Base-by-base conservation (phyloP, 441 rosid species). In the Adansonia grandidieri region DNA sequence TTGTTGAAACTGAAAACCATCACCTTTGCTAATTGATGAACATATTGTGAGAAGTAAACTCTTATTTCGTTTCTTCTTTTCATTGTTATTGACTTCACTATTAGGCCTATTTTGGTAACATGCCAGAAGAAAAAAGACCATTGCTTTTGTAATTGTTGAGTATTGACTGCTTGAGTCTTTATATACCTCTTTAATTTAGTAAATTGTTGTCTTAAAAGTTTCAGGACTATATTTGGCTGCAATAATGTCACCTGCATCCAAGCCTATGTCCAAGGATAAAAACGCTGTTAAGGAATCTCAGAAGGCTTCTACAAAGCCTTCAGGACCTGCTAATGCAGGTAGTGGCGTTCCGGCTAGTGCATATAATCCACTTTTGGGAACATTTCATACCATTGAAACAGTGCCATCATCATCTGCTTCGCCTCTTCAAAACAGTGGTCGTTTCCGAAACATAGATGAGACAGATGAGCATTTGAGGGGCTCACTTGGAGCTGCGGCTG, bases 401-500 rank as follows among this genome's bases (percentile, higher is more conserved):
- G 85, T 83, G 32, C 80, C 90, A 5, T 73, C 67, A 17, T 61
- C 84, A 54, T 89, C 91, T 58, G 81, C 81, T 28, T 82, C 87
- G 0, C 83, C 86, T 5, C 56, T 85, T 71, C 88, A 89, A 3
- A 84, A 54, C 74, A 88, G 87, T 84, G 90, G 91, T 62, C 91
- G 88, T 71, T 89, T 89, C 74, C 85, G 83, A 66, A 91, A 84
- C 73, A 89, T 89, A 79, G 97, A 91, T 80, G 97, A 90, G 73
- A 81, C 85, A 10, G 94, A 91, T 61, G 91, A 88, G 78, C 87
- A 88, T 78, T 69, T 69, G 13, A 85, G 83, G 58, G 84, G 87
- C 54, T 75, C 91, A 0, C 76, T 57, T 68, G 89, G 83, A 71
- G 84, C 80, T 51, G 88, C 89, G 77, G 67, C 86, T 37, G 96